Evolutionary conservation across 306 rosid species (phyloP).

Genomic region (Cucurbita maxima): DNA sequence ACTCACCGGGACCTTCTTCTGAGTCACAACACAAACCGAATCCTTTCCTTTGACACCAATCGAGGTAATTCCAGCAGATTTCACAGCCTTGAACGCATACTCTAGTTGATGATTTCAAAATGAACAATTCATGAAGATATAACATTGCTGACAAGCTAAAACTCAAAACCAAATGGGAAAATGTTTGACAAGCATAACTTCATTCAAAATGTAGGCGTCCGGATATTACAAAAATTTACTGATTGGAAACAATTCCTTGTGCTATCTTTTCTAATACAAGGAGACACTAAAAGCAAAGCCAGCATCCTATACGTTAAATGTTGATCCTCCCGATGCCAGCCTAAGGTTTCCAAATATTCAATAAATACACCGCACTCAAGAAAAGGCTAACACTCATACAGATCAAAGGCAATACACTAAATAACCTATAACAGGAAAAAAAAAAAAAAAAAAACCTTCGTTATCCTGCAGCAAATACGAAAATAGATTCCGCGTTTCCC

Average conservation of each 20-base stretch:
- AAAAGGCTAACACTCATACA: not conserved
- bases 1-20: constrained; percentile 97
- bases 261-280: not conserved
- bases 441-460: not conserved
- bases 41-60: constrained; percentile 91
- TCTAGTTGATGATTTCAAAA: constrained; percentile 35
- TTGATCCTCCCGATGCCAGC: not conserved
- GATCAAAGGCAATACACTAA: not conserved
- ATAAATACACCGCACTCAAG: not conserved
- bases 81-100: constrained; percentile 98
- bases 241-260: not conserved
- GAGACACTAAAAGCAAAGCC: not conserved
- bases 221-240: not conserved
- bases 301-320: not conserved
- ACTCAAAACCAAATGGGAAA: not conserved
- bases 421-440: not conserved
- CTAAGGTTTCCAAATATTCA: not conserved
- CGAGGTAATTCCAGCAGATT: constrained; percentile 84
- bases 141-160: not conserved
- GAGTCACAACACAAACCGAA: constrained; percentile 93
- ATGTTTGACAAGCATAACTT: not conserved
- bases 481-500: not conserved
- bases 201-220: not conserved
- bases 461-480: not conserved
- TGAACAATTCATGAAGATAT: not conserved